A percentile compares a stretch with the other conserved stretches of the same genome.
These are phyloP conservation scores for Termitomyces sp. DNA, from an alignment of 768 basidiomycete genomes.

Conservation along the genomic window DNA sequence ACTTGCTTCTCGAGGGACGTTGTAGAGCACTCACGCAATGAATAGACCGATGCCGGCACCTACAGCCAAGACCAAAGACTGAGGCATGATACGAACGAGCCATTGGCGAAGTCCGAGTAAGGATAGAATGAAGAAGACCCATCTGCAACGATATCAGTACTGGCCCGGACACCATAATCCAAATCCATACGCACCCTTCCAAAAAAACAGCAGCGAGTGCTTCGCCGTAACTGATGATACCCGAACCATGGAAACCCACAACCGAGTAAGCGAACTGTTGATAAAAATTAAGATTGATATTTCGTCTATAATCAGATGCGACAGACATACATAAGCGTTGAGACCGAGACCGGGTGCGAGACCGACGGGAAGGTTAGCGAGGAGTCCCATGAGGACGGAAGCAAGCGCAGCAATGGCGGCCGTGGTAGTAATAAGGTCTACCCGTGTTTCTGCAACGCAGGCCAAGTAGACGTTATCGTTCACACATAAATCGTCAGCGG, in stretches of 20 bases:
- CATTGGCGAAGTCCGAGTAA: conserved; percentile 84
- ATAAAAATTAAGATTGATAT: background rate
- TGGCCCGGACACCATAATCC: background rate
- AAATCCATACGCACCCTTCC: conserved; percentile 56
- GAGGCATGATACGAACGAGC: conserved; percentile 85
- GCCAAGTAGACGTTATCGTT: conserved; percentile 45
- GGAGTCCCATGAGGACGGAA: conserved; percentile 75
- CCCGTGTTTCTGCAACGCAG: conserved; percentile 57
- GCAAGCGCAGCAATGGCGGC: conserved; percentile 72
- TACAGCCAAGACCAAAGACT: conserved; percentile 78
- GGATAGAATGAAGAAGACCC: conserved; percentile 78
- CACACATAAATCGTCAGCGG: conserved; percentile 47
- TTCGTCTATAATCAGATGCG: background rate
- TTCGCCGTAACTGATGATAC: conserved; percentile 68
- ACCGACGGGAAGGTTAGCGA: conserved; percentile 87
- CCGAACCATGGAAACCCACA: conserved; percentile 78
- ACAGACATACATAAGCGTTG: conserved; percentile 64
- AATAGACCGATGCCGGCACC: conserved; percentile 86
- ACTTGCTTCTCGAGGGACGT: background rate
- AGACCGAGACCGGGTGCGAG: conserved; percentile 84
- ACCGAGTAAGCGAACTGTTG: conserved; percentile 80
- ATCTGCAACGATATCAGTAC: conserved; percentile 31
- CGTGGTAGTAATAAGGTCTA: conserved; percentile 79
- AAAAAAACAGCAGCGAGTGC: conserved; percentile 83
- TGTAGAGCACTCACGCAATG: conserved; percentile 55